Conservation (phyloP, 805 yeast species). For the Saturnispora galanensis region DNA sequence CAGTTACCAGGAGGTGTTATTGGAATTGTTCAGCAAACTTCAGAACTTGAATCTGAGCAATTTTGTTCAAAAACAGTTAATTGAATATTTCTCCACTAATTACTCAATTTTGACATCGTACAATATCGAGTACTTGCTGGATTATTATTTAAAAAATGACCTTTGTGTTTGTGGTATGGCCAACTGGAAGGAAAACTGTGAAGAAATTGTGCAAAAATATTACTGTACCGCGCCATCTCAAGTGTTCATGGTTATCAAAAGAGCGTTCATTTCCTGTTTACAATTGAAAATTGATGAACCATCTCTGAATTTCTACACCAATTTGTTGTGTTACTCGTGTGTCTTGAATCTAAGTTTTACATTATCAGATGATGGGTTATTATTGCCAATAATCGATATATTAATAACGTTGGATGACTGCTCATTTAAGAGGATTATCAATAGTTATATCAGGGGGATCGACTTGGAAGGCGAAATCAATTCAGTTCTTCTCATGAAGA, state of each 20-base stretch:
- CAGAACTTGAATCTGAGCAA: constrained; percentile 10
- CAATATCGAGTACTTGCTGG: constrained; percentile 31
- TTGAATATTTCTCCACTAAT: constrained; percentile 16
- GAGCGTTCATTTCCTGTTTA: constrained; percentile 13
- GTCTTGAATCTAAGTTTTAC: constrained; percentile 9
- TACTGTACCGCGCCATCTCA: constrained; percentile 25
- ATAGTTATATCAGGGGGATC: constrained; percentile 3
- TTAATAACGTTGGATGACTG: constrained; percentile 6
- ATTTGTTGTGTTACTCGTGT: constrained; percentile 14
- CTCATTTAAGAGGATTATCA: constrained; percentile 3
- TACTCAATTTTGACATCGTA: constrained; percentile 12
- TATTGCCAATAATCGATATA: constrained; percentile 6
- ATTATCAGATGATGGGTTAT: constrained; percentile 6
- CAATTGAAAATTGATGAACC: constrained; percentile 13
- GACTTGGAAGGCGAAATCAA: constrained; percentile 1
- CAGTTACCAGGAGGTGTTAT: constrained; percentile 4
- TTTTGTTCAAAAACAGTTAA: constrained; percentile 8
- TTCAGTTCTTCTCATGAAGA: constrained; percentile 1
- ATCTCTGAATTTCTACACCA: constrained; percentile 11
- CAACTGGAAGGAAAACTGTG: constrained; percentile 42
- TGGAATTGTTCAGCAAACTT: constrained; percentile 16
- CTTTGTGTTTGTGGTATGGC: constrained; percentile 44
- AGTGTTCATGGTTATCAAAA: constrained; percentile 16
- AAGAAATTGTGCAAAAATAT: constrained; percentile 33
- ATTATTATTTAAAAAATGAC: constrained; percentile 37